Percentiles rank a stretch among this genome's conserved stretches.
phyloP scores from a whole-genome alignment of 805 yeast genomes.

The Wickerhamomyces xylosicus region DNA sequence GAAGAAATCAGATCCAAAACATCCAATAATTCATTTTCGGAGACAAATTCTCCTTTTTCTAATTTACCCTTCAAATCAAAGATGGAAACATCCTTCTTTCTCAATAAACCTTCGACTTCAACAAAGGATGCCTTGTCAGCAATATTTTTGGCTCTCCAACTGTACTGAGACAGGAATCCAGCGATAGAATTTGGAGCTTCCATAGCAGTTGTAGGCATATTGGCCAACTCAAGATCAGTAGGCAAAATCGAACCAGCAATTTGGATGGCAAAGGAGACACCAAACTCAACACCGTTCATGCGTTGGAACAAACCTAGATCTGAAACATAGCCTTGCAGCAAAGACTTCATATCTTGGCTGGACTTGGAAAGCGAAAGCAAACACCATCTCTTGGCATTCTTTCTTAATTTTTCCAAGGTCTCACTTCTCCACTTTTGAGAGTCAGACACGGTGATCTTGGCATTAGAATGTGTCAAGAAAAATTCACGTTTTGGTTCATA shows the following conservation, averaged over 20 bases:
- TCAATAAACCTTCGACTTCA: constrained; percentile 10
- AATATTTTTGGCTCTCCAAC: constrained; percentile 48
- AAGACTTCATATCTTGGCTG: constrained; percentile 65
- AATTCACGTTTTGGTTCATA: constrained; percentile 78
- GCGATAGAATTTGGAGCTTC: constrained; percentile 50
- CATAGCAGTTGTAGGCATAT: constrained; percentile 27
- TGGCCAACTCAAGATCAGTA: constrained; percentile 54
- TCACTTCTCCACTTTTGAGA: constrained; percentile 63
- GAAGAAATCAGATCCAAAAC: constrained; percentile 36
- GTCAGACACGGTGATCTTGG: constrained; percentile 49
- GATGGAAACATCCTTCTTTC: constrained; percentile 13
- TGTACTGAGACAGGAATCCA: constrained; percentile 64
- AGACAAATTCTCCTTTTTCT: constrained; percentile 11
- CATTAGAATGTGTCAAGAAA: constrained; percentile 31
- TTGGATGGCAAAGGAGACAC: constrained; percentile 85
- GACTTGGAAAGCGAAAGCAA: constrained; percentile 43
- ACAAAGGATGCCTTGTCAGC: constrained; percentile 20
- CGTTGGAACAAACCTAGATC: constrained; percentile 25
- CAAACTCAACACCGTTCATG: constrained; percentile 48
- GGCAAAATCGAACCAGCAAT: constrained; percentile 71
- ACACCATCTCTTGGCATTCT: constrained; percentile 60
- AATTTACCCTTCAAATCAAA: constrained; percentile 13
- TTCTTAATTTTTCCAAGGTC: constrained; percentile 51
- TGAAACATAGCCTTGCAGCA: constrained; percentile 70
- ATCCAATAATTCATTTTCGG: constrained; percentile 25